phyloP scores from a whole-genome alignment of 2,329 filamentous ascomycete genomes.

The Hirsutella rhossiliensis region DNA sequence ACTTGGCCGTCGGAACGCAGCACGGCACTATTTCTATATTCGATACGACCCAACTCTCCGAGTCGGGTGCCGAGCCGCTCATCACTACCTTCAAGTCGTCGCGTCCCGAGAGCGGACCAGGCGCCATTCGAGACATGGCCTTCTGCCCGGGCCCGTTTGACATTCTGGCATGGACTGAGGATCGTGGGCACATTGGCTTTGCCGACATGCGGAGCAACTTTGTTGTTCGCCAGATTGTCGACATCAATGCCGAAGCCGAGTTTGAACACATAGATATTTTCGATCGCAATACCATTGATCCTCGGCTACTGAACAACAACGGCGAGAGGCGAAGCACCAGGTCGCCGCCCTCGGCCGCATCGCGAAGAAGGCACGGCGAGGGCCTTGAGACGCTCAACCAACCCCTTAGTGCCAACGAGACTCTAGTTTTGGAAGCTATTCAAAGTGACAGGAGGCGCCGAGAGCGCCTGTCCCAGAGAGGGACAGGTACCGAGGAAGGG shows the following conservation, averaged over 20 bases:
- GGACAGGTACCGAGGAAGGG: conserved; percentile 11
- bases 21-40: conserved; percentile 71
- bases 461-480: conserved; percentile 23
- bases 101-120: conserved; percentile 54
- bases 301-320: conserved; percentile 36
- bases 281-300: conserved; percentile 42
- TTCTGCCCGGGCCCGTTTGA: conserved; percentile 88
- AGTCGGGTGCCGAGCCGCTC: conserved; percentile 43
- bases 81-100: conserved; percentile 70
- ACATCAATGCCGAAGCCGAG: conserved; percentile 45
- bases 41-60: conserved; percentile 38
- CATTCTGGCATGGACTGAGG: conserved; percentile 87
- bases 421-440: conserved; percentile 42
- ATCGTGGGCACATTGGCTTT: conserved; percentile 63
- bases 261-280: conserved; percentile 45
- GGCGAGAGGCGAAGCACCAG: conserved; percentile 24
- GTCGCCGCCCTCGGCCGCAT: conserved; percentile 3
- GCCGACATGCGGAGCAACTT: conserved; percentile 61
- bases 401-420: conserved; percentile 41
- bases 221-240: conserved; percentile 54
- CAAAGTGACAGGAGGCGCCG: conserved; percentile 39
- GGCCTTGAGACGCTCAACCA: conserved; percentile 32
- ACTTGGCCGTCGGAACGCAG: conserved; percentile 68
- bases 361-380: conserved; percentile 12
- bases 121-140: conserved; percentile 80